Percentiles rank a stretch among this genome's conserved stretches.
Conservation (phyloP, 352 stramenopile species). For the Plasmopara viticola region DNA sequence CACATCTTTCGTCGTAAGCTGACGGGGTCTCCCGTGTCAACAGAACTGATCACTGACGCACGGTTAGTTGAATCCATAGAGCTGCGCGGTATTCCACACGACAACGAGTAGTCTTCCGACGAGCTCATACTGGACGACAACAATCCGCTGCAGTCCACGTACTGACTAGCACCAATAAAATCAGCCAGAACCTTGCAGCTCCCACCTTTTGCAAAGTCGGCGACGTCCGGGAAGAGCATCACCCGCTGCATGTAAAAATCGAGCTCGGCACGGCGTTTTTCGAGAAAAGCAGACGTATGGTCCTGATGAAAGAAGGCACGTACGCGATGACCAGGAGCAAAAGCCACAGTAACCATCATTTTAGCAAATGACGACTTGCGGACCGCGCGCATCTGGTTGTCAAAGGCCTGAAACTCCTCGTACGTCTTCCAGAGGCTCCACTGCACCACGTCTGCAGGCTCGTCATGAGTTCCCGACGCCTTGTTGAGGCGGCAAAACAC, state of each 20-base stretch:
- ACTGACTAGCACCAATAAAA: constrained; percentile 46
- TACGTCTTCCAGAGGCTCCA: constrained; percentile 80
- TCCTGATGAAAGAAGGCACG: constrained; percentile 74
- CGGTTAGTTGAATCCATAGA: constrained; percentile 27
- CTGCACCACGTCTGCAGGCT: constrained; percentile 35
- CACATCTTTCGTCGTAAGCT: constrained; percentile 32
- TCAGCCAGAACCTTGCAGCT: constrained; percentile 57
- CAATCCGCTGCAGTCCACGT: constrained; percentile 41
- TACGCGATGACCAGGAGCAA: constrained; percentile 58
- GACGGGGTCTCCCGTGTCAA: constrained; percentile 14
- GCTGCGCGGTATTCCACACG: constrained; percentile 15
- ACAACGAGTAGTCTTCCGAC: constrained; percentile 23
- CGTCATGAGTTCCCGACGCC: constrained; percentile 31
- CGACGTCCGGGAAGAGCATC: constrained; percentile 63
- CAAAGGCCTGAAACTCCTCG: constrained; percentile 72
- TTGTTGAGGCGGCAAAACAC: constrained; percentile 46
- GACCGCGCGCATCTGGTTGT: constrained; percentile 49
- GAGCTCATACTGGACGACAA: constrained; percentile 22
- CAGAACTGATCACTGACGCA: constrained; percentile 14
- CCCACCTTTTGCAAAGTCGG: constrained; percentile 44
- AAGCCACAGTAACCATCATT: constrained; percentile 81
- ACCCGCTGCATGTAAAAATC: constrained; percentile 83
- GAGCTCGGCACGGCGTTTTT: constrained; percentile 69
- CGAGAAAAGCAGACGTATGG: constrained; percentile 56
- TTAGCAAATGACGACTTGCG: constrained; percentile 54